Conservation (phyloP, 1,284 basidiomycete species). For the Rhodotorula mucilaginosa region DNA sequence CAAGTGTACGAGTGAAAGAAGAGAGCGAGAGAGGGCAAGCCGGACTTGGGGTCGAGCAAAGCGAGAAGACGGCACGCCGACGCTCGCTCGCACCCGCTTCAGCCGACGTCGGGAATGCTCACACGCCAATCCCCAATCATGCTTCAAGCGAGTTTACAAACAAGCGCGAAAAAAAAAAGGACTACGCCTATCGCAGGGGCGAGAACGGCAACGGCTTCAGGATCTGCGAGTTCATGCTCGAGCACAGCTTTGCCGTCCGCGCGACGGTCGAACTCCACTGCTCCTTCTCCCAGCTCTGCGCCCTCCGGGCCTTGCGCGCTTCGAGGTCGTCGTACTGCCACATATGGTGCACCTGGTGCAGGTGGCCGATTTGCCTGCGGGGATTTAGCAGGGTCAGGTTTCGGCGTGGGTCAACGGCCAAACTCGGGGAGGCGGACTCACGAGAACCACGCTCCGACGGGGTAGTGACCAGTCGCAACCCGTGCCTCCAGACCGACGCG, state of each 20-base stretch:
- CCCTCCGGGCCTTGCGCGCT: conserved; percentile 72
- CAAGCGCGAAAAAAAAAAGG: not conserved
- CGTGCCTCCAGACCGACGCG: conserved; percentile 37
- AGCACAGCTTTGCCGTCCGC: conserved; percentile 73
- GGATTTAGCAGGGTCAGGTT: not conserved
- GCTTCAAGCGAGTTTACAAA: not conserved
- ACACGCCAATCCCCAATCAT: not conserved
- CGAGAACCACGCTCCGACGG: conserved; percentile 8
- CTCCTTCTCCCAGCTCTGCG: conserved; percentile 86
- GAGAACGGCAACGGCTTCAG: conserved; percentile 71
- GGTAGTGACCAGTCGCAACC: conserved; percentile 38
- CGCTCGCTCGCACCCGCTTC: not conserved
- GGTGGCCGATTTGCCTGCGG: conserved; percentile 67
- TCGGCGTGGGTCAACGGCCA: too few species aligned
- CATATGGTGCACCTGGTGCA: conserved; percentile 75
- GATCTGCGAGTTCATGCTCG: conserved; percentile 73
- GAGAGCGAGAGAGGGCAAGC: not conserved
- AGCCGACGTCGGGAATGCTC: not conserved
- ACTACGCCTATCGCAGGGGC: conserved; percentile 1
- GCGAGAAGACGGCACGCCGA: conserved; percentile 2
- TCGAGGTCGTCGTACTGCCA: conserved; percentile 90
- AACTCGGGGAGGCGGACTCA: not conserved
- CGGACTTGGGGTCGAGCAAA: not conserved
- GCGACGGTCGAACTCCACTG: conserved; percentile 25
- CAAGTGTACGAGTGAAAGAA: not conserved